Percentiles rank a stretch among this genome's conserved stretches.
These are phyloP conservation scores for Fusarium oxysporum DNA, from an alignment of 2,329 filamentous ascomycete genomes.

Conservation along the genomic window DNA sequence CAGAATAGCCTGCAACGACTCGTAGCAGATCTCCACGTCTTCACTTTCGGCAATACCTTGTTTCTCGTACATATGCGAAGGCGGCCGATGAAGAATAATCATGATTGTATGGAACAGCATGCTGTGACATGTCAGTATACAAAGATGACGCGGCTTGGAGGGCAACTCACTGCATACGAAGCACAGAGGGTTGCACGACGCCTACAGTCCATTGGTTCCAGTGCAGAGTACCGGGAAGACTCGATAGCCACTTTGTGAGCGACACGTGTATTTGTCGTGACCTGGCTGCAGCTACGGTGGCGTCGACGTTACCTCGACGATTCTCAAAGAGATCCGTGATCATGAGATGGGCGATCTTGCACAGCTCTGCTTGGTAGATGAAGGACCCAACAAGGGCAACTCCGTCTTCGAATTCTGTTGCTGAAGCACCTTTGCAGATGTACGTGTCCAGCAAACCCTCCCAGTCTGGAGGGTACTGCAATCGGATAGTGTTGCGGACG, in stretches of 20 bases:
- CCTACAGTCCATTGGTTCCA: conserved; percentile 65
- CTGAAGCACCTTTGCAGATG: conserved; percentile 57
- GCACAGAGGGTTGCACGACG: conserved; percentile 58
- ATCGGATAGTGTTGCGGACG: conserved; percentile 60
- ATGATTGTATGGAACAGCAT: conserved; percentile 64
- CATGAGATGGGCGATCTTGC: conserved; percentile 62
- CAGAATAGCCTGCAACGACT: conserved; percentile 59
- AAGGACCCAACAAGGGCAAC: conserved; percentile 58
- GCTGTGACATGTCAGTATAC: conserved; percentile 40
- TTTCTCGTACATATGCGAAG: conserved; percentile 56
- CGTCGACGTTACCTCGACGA: conserved; percentile 54
- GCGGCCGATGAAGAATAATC: conserved; percentile 64
- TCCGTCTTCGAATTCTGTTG: conserved; percentile 60
- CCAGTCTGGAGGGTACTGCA: conserved; percentile 63
- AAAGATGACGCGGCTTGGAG: not conserved
- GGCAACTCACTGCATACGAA: conserved; percentile 58
- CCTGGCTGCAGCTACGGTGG: conserved; percentile 55
- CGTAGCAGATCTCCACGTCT: conserved; percentile 63
- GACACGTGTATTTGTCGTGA: conserved; percentile 60
- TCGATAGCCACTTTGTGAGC: conserved; percentile 59
- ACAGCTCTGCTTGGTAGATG: conserved; percentile 60
- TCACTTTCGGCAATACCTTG: conserved; percentile 54
- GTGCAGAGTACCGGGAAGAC: conserved; percentile 59
- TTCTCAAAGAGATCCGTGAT: conserved; percentile 65
- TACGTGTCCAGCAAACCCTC: conserved; percentile 60